Percentiles rank a stretch among this genome's conserved stretches.
Conservation (phyloP, 129 eudicot species). For the Helichrysum umbraculigerum region DNA sequence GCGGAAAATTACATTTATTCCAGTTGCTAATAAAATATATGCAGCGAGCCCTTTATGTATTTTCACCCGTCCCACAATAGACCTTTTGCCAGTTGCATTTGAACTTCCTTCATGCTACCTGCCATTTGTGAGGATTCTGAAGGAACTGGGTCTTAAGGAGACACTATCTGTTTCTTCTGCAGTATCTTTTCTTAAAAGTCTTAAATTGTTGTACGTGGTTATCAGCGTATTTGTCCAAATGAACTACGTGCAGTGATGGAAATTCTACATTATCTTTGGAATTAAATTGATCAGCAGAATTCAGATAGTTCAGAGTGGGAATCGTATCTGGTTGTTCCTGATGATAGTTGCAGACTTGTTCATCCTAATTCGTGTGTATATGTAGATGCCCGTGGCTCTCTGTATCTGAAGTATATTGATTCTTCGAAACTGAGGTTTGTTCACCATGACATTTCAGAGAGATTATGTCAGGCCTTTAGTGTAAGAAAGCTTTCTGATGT, state of each 20-base stretch:
- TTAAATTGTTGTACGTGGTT: constrained; percentile 55
- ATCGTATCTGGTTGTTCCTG: constrained; percentile 58
- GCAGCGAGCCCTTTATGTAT: constrained; percentile 56
- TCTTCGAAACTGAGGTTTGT: too few species aligned
- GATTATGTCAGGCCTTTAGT: constrained; percentile 44
- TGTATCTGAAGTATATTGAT: constrained; percentile 32
- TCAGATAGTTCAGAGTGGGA: constrained; percentile 42
- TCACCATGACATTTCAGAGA: neutral
- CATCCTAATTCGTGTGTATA: constrained; percentile 61
- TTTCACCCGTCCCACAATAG: constrained; percentile 51
- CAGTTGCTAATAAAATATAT: constrained; percentile 76
- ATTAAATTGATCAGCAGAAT: constrained; percentile 34
- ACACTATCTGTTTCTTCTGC: constrained; percentile 53
- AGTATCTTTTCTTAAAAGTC: constrained; percentile 50
- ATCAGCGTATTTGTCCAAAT: constrained; percentile 65
- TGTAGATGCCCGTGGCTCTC: constrained; percentile 60
- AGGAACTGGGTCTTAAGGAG: constrained; percentile 61
- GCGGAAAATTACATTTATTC: constrained; percentile 59
- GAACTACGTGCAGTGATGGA: neutral
- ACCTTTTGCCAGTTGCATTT: constrained; percentile 50
- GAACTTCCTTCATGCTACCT: constrained; percentile 43
- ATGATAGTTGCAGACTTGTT: constrained; percentile 64
- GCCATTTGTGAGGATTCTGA: constrained; percentile 62
- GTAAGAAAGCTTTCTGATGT: constrained; percentile 65
- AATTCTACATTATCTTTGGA: constrained; percentile 52